phyloP scores from a whole-genome alignment of 2,329 filamentous ascomycete genomes.

The Aphanoascus verrucosus region DNA sequence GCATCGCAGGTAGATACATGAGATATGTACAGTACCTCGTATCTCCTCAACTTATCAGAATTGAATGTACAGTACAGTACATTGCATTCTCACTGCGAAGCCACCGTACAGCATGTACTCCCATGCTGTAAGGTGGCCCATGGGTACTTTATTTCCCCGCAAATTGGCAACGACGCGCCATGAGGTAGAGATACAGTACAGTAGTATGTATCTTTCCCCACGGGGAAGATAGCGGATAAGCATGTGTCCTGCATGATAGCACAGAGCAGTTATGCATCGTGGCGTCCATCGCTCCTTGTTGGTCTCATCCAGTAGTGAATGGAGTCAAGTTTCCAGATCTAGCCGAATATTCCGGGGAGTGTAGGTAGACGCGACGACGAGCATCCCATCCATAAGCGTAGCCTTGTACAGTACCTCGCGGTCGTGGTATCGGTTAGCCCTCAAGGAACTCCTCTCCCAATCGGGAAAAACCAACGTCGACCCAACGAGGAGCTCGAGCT shows the following conservation, averaged over 20 bases:
- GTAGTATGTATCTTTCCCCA: too few species aligned
- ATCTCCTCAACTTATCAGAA: neutral
- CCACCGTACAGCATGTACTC: neutral
- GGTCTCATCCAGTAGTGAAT: neutral
- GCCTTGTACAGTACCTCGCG: too few species aligned
- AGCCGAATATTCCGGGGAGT: neutral
- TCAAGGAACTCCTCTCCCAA: conserved; percentile 1
- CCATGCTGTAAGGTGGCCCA: neutral
- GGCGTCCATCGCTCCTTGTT: too few species aligned
- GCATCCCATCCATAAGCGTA: too few species aligned
- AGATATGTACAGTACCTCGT: neutral
- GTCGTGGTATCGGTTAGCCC: too few species aligned
- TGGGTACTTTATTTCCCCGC: too few species aligned
- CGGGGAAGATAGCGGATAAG: too few species aligned
- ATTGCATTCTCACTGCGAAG: neutral
- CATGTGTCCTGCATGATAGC: too few species aligned
- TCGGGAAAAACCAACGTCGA: neutral
- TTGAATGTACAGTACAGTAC: neutral
- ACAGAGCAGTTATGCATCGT: too few species aligned
- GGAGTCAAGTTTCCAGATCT: neutral
- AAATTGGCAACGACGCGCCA: too few species aligned
- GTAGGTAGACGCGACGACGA: neutral
- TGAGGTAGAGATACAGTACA: too few species aligned
- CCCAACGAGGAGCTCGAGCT: neutral
- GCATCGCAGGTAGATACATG: neutral